phyloP scores from a whole-genome alignment of 1,284 basidiomycete species.

The Puccinia coronata region DNA sequence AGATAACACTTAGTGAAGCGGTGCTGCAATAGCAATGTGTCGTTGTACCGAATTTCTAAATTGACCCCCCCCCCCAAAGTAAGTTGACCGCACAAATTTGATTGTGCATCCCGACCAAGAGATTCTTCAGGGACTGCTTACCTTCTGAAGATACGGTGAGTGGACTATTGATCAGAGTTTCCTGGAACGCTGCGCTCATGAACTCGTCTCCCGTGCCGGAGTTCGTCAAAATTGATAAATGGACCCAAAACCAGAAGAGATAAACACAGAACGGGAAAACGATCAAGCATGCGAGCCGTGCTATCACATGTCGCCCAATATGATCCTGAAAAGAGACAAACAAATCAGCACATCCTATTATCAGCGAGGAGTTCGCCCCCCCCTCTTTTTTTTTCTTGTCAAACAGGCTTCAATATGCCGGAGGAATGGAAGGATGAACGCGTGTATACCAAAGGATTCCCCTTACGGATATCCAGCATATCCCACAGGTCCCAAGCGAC shows the following conservation, averaged over 20 bases:
- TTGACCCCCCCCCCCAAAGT: slow-evolving; percentile 10
- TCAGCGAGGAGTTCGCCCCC: neutral
- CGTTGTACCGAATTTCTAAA: slow-evolving; percentile 87
- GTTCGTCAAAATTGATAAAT: slow-evolving; percentile 84
- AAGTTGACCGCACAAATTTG: neutral
- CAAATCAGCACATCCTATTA: neutral
- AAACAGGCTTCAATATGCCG: neutral
- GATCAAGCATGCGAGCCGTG: slow-evolving; percentile 84
- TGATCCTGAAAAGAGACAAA: slow-evolving; percentile 68
- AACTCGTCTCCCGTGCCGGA: slow-evolving; percentile 93
- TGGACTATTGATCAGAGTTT: slow-evolving; percentile 89
- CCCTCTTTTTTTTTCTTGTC: neutral
- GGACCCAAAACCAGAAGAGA: slow-evolving; percentile 93
- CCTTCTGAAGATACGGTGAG: slow-evolving; percentile 85
- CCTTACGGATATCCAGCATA: slow-evolving; percentile 81
- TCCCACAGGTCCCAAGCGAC: slow-evolving; percentile 94
- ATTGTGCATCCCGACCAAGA: neutral
- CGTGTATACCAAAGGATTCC: slow-evolving; percentile 73
- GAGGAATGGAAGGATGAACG: neutral
- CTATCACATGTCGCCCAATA: slow-evolving; percentile 84
- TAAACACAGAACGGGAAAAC: slow-evolving; percentile 84
- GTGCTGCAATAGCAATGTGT: slow-evolving; percentile 83
- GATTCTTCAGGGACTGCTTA: slow-evolving; percentile 56
- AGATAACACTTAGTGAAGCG: slow-evolving; percentile 89
- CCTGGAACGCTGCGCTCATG: slow-evolving; percentile 98